Percentiles rank a stretch among this genome's conserved stretches.
These are phyloP conservation scores for Emergomyces orientalis DNA, from an alignment of 2,329 filamentous ascomycete genomes.

Conservation along the genomic window DNA sequence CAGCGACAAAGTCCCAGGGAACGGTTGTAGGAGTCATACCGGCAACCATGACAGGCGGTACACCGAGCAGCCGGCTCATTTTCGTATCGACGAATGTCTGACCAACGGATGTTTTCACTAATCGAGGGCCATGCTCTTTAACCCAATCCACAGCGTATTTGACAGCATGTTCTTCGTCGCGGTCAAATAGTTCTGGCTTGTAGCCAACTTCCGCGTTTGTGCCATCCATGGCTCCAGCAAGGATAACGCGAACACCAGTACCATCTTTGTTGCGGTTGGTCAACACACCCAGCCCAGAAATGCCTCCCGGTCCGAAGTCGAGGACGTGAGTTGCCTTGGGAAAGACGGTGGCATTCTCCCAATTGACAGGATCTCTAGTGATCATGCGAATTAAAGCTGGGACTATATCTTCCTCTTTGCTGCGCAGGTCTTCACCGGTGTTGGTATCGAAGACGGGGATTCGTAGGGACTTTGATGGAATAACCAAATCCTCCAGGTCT, in stretches of 20 bases:
- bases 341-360: conserved; percentile 92
- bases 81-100: conserved; percentile 93
- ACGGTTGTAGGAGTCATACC: conserved; percentile 91
- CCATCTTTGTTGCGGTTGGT: conserved; percentile 99
- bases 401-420: conserved; percentile 64
- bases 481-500: conserved; percentile 73
- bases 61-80: conserved; percentile 77
- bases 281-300: conserved; percentile 88
- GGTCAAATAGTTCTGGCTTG: conserved; percentile 95
- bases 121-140: conserved; percentile 85
- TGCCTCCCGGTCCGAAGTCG: conserved; percentile 93
- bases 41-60: conserved; percentile 81
- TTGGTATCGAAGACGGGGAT: conserved; percentile 88
- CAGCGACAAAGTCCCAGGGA: conserved; percentile 82
- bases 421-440: conserved; percentile 71
- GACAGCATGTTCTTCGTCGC: conserved; percentile 87
- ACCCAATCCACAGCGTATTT: conserved; percentile 97
- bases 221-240: conserved; percentile 87
- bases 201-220: conserved; percentile 87
- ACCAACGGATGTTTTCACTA: conserved; percentile 81
- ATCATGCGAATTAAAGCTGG: conserved; percentile 85
- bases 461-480: conserved; percentile 62
- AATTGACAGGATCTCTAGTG: conserved; percentile 86
- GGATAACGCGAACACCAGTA: conserved; percentile 89
- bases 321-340: conserved; percentile 84